phyloP scores from a whole-genome alignment of 495 filamentous ascomycete genomes.

The Tetracladium setigerum region DNA sequence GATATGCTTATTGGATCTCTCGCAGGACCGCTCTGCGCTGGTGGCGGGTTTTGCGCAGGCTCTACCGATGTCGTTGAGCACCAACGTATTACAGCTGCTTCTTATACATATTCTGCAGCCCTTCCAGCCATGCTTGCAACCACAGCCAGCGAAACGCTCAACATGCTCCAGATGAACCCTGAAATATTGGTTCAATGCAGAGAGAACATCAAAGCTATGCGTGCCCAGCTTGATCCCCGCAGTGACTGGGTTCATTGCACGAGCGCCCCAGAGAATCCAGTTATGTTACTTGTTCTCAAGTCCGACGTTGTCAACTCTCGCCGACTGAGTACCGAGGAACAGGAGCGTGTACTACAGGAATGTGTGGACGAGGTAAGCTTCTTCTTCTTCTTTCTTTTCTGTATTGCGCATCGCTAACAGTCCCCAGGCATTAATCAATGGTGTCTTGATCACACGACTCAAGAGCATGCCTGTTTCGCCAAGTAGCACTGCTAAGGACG shows the following conservation, averaged over 20 bases:
- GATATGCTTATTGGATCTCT: slow-evolving; percentile 96
- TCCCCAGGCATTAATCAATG: slow-evolving; percentile 63
- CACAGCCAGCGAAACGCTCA: slow-evolving; percentile 84
- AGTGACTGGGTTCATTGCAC: slow-evolving; percentile 89
- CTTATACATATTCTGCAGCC: slow-evolving; percentile 93
- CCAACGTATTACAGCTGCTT: slow-evolving; percentile 80
- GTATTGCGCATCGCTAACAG: slow-evolving; percentile 2
- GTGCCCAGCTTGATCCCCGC: slow-evolving; percentile 79
- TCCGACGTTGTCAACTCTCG: slow-evolving; percentile 69
- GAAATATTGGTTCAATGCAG: slow-evolving; percentile 68
- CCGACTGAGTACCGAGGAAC: slow-evolving; percentile 59
- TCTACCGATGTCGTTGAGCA: slow-evolving; percentile 86
- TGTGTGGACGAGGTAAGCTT: slow-evolving; percentile 80
- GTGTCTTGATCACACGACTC: slow-evolving; percentile 77
- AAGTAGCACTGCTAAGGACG: slow-evolving; percentile 52
- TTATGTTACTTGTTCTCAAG: slow-evolving; percentile 81
- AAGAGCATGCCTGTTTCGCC: slow-evolving; percentile 64
- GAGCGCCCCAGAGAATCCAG: slow-evolving; percentile 74
- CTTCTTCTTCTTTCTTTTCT: background rate
- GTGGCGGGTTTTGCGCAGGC: slow-evolving; percentile 92
- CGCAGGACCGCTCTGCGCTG: slow-evolving; percentile 81
- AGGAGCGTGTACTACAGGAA: slow-evolving; percentile 82
- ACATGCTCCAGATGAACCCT: slow-evolving; percentile 73
- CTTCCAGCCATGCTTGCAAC: slow-evolving; percentile 89
- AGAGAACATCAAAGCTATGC: slow-evolving; percentile 75